A percentile compares a stretch with the other conserved stretches of the same genome.
Evolutionary conservation across 2,329 filamentous ascomycete genomes (phyloP).

Genomic region (Drechslera avenae): DNA sequence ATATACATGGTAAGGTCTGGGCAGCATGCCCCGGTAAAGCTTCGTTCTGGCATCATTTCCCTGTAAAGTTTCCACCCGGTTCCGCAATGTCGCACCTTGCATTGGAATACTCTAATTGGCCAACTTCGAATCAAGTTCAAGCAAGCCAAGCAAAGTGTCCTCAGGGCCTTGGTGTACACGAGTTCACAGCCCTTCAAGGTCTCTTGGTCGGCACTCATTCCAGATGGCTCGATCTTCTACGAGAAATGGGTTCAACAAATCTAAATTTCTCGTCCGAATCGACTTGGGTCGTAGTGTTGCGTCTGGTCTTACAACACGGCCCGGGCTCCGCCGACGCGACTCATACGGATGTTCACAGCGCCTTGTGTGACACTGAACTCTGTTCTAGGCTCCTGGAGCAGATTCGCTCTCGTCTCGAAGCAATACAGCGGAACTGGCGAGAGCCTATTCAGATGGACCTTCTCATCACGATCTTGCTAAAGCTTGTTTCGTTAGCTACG

Average conservation of each 20-base stretch:
- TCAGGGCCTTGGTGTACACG: constrained; percentile 53
- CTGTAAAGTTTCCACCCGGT: constrained; percentile 44
- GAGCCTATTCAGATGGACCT: constrained; percentile 64
- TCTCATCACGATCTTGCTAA: constrained; percentile 58
- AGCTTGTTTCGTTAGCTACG: constrained; percentile 43
- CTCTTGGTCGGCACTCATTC: constrained; percentile 54
- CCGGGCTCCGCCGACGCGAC: constrained; percentile 44
- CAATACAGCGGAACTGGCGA: constrained; percentile 62
- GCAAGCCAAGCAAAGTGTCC: constrained; percentile 59
- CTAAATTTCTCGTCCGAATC: constrained; percentile 65
- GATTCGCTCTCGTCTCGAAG: constrained; percentile 53
- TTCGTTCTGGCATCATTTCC: constrained; percentile 56
- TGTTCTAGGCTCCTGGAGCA: constrained; percentile 56
- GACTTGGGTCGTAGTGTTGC: constrained; percentile 56
- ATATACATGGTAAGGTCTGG: constrained; percentile 50
- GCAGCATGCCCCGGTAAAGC: constrained; percentile 37
- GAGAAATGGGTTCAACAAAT: constrained; percentile 58
- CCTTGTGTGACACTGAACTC: constrained; percentile 59
- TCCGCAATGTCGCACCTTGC: constrained; percentile 38
- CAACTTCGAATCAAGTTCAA: constrained; percentile 61
- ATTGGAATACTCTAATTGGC: constrained; percentile 34
- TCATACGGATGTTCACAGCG: constrained; percentile 54
- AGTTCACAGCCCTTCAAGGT: constrained; percentile 59
- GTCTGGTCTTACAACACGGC: constrained; percentile 62
- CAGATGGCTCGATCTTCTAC: constrained; percentile 56